Percentiles rank a stretch among this genome's conserved stretches.
These are phyloP conservation scores for Colletotrichum paranaense DNA, from an alignment of 2,329 filamentous ascomycete species.

Conservation along the genomic window DNA sequence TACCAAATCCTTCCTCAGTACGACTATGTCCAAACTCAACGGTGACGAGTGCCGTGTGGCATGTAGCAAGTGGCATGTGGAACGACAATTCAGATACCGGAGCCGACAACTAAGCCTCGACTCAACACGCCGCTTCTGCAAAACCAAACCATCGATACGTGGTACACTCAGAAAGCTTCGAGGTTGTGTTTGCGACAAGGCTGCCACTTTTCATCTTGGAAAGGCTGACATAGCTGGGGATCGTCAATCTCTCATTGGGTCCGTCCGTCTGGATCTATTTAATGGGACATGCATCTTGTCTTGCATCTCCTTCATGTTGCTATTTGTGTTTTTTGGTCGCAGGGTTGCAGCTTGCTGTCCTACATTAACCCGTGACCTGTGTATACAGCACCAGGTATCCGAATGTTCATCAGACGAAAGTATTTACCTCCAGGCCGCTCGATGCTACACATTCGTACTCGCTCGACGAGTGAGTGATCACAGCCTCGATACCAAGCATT, in stretches of 20 bases:
- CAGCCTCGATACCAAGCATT: conserved; percentile 6
- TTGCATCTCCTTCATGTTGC: not conserved
- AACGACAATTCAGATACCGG: conserved; percentile 1
- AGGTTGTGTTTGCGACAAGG: not conserved
- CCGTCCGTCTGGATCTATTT: not conserved
- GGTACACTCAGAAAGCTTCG: not conserved
- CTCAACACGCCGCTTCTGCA: not conserved
- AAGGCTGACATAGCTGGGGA: not conserved
- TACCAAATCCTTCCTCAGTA: not conserved
- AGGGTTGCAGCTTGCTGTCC: not conserved
- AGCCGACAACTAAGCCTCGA: not conserved
- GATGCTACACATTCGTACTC: not conserved
- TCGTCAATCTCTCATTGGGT: not conserved
- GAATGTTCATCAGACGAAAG: not conserved
- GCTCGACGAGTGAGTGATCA: not conserved
- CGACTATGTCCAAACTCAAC: not conserved
- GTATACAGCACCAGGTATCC: not conserved
- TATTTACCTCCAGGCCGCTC: not conserved
- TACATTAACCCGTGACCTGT: not conserved
- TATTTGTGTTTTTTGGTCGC: not conserved
- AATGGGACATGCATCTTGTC: not conserved
- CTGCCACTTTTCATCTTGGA: not conserved
- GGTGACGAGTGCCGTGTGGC: conserved; percentile 1
- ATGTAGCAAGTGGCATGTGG: not conserved
- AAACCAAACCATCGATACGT: not conserved